A percentile compares a stretch with the other conserved stretches of the same genome.
Conservation (phyloP, 2,329 filamentous ascomycete genomes). For the Fusarium buharicum region DNA sequence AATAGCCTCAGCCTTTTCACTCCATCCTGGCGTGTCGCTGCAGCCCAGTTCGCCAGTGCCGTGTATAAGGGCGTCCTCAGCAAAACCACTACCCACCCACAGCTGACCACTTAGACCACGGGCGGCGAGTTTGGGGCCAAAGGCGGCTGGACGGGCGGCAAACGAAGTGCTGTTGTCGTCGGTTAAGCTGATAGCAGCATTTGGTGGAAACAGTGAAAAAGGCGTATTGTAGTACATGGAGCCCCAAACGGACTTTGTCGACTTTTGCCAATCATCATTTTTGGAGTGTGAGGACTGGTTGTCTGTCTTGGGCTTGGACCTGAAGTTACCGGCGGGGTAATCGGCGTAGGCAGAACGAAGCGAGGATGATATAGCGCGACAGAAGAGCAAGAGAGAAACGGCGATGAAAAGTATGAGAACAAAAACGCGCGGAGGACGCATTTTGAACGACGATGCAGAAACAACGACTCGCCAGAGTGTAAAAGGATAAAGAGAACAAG, state of each 20-base stretch:
- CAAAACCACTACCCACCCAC: slow-evolving; percentile 94
- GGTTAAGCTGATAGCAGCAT: slow-evolving; percentile 93
- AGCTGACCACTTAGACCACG: slow-evolving; percentile 87
- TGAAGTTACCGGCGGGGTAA: slow-evolving; percentile 44
- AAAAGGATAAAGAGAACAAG: slow-evolving; percentile 9
- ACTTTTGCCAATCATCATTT: slow-evolving; percentile 21
- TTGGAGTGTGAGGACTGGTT: slow-evolving; percentile 23
- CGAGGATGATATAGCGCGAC: slow-evolving; percentile 61
- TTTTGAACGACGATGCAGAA: slow-evolving; percentile 49
- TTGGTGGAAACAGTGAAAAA: slow-evolving; percentile 91
- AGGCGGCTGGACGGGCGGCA: slow-evolving; percentile 89
- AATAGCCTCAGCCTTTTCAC: slow-evolving; percentile 65
- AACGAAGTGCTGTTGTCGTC: slow-evolving; percentile 99
- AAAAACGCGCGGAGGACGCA: slow-evolving; percentile 65
- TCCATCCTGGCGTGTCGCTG: slow-evolving; percentile 93
- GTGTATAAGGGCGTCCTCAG: slow-evolving; percentile 74
- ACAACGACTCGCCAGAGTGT: slow-evolving; percentile 8
- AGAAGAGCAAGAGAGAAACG: slow-evolving; percentile 65
- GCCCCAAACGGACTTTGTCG: slow-evolving; percentile 47
- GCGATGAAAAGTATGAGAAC: slow-evolving; percentile 65
- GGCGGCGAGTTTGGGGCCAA: slow-evolving; percentile 80
- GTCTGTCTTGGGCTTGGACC: slow-evolving; percentile 32
- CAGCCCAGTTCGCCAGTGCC: slow-evolving; percentile 90
- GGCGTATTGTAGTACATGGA: slow-evolving; percentile 79
- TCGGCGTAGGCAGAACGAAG: slow-evolving; percentile 43